Evolutionary conservation across 1,139 yeast genomes (phyloP), one percentile per base, ranked within the genome.

Genomic region (Trichomonascaceae sp.): DNA sequence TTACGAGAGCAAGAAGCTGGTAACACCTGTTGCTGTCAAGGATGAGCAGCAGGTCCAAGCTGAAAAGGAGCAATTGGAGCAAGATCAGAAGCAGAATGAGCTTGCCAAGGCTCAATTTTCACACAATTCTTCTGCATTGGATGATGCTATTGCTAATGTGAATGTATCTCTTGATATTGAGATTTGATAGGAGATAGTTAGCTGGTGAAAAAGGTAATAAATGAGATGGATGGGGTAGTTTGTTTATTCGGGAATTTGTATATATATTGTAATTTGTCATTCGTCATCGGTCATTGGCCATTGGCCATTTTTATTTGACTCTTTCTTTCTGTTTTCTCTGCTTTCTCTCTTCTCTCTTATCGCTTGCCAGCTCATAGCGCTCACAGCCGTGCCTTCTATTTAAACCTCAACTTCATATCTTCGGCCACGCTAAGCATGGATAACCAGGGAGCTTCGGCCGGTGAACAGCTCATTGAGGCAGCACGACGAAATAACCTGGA

Each of bases 401-500:
- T 38, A 9, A 17, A 15, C 30, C 36, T 27, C 47, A 22, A 45
- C 43, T 27, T 44, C 22, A 13, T 44, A 19, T 17, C 51, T 20
- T 18, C 52, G 47, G 55, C 46, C 20, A 20, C 15, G n/a, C 45
- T 18, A 3, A 43, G 45, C 56, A 53, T 56, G 59, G 54, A 60
- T 53, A 66, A 65, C 41, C 80, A 76, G 58, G 97, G 97, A 39
- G 98, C 97, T 5, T 77, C 87, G 2, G 78, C 78, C 57, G 71
- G 79, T 13, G 97, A 93, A 68, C 96, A 88, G 71, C 73, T 93
- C 53, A 76, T 91, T 53, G 98, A 91, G 63, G 83, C 93, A 7
- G 84, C 95, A 15, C 83, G 98, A 67, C 78, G 97, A 71, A 87
- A 93, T 74, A 93, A 93, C 69, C 79, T 82, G 1, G 96, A 88